These are phyloP conservation scores for Leucocoprinus sp. DNA, from an alignment of 768 basidiomycete species.

Conservation along the genomic window DNA sequence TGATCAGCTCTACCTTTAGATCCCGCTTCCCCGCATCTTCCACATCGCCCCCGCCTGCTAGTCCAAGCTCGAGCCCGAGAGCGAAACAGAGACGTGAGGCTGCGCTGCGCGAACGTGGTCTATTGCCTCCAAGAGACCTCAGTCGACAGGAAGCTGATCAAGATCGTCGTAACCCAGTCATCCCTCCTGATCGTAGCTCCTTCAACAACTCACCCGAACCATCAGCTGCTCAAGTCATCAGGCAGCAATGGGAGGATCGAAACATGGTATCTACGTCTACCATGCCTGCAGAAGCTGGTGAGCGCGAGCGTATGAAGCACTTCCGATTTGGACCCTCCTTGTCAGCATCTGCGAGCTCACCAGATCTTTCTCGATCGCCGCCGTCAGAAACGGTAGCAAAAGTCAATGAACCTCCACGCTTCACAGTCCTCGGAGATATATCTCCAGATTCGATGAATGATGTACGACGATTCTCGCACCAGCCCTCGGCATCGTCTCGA, in stretches of 20 bases:
- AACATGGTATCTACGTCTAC: slow-evolving; percentile 18
- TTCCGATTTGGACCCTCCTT: slow-evolving; percentile 27
- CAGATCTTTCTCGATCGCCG: not conserved
- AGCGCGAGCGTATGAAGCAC: slow-evolving; percentile 22
- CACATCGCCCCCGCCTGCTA: slow-evolving; percentile 14
- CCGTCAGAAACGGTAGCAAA: not conserved
- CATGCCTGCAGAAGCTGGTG: slow-evolving; percentile 15
- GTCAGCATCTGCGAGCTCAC: not conserved
- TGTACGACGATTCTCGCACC: not conserved
- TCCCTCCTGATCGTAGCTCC: slow-evolving; percentile 14
- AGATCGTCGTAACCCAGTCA: slow-evolving; percentile 29
- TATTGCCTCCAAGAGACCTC: slow-evolving; percentile 44
- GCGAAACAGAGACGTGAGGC: slow-evolving; percentile 39
- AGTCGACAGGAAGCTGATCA: slow-evolving; percentile 32
- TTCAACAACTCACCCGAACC: slow-evolving; percentile 12
- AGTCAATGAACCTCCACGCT: slow-evolving; percentile 8
- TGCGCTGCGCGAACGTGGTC: slow-evolving; percentile 52
- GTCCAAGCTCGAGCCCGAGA: slow-evolving; percentile 18
- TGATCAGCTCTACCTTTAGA: slow-evolving; percentile 14
- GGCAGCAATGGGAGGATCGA: slow-evolving; percentile 43
- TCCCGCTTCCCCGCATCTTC: slow-evolving; percentile 1
- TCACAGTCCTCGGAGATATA: not conserved
- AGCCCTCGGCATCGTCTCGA: slow-evolving; percentile 1
- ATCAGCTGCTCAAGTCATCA: slow-evolving; percentile 45
- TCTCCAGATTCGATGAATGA: slow-evolving; percentile 3